phyloP scores from a whole-genome alignment of 306 rosid genomes.

The Prunus fruticosa region DNA sequence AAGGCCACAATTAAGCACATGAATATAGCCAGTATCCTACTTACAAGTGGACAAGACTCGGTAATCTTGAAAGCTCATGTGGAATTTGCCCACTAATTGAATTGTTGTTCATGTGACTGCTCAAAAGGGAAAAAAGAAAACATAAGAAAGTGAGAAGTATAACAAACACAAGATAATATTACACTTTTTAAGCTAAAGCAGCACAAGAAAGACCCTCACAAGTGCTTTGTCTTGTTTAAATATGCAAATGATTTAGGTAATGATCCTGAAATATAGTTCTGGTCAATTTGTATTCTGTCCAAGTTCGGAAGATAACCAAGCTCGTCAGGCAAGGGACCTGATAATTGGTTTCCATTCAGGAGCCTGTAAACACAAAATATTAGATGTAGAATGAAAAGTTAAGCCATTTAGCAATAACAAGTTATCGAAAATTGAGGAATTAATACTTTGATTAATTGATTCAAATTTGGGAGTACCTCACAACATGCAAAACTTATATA shows the following conservation, averaged over 20 bases:
- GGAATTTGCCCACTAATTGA: conserved; percentile 89
- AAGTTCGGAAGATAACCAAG: conserved; percentile 73
- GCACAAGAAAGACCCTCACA: conserved; percentile 57
- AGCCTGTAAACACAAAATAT: conserved; percentile 48
- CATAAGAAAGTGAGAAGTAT: neutral
- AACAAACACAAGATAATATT: neutral
- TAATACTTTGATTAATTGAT: neutral
- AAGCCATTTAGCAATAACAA: neutral
- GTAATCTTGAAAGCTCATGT: conserved; percentile 54
- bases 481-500: neutral
- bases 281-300: conserved; percentile 68
- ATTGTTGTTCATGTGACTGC: conserved; percentile 98
- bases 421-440: neutral
- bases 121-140: conserved; percentile 24
- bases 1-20: neutral
- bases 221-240: conserved; percentile 56
- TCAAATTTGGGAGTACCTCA: neutral
- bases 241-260: conserved; percentile 73
- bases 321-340: conserved; percentile 79
- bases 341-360: conserved; percentile 69
- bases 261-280: conserved; percentile 69
- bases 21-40: conserved; percentile 24
- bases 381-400: neutral
- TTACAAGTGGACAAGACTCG: conserved; percentile 74
- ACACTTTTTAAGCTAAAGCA: neutral